phyloP scores from a whole-genome alignment of 495 filamentous ascomycete genomes.

The Penicillium coprophilum region DNA sequence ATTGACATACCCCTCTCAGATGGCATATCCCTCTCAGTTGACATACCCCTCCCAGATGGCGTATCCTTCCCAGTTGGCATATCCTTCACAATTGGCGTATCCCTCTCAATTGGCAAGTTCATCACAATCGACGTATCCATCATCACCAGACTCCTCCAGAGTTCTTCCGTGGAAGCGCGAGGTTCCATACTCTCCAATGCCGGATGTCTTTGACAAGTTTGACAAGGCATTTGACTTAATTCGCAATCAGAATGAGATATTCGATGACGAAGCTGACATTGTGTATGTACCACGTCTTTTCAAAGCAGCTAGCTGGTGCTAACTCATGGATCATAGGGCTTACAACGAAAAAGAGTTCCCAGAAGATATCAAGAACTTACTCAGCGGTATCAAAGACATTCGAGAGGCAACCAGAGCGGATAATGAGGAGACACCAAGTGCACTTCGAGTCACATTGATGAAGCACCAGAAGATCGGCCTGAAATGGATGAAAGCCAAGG shows the following conservation, averaged over 20 bases:
- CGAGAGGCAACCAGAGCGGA: conserved; percentile 63
- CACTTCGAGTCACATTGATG: conserved; percentile 68
- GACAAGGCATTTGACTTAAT: conserved; percentile 19
- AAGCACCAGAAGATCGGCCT: conserved; percentile 83
- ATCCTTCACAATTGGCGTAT: background rate
- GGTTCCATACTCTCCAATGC: background rate
- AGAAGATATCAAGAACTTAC: conserved; percentile 64
- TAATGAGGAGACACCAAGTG: conserved; percentile 70
- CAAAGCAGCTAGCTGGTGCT: conserved; percentile 5
- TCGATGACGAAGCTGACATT: conserved; percentile 22
- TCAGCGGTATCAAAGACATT: conserved; percentile 75
- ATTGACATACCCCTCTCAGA: background rate
- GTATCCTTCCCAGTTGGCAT: background rate
- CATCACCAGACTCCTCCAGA: background rate
- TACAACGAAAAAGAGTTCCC: conserved; percentile 31
- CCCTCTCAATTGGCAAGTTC: background rate
- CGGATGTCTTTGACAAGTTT: background rate
- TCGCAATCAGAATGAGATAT: conserved; percentile 18
- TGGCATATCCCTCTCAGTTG: conserved; percentile 2
- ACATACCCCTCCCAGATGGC: conserved; percentile 5
- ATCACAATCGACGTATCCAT: background rate
- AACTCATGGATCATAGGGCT: conserved; percentile 6
- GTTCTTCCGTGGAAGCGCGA: background rate
- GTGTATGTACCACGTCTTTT: conserved; percentile 13
- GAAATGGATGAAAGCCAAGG: conserved; percentile 79